Evolutionary conservation across 2,329 filamentous ascomycete species (phyloP).

Genomic region (Xylariaceae sp.): DNA sequence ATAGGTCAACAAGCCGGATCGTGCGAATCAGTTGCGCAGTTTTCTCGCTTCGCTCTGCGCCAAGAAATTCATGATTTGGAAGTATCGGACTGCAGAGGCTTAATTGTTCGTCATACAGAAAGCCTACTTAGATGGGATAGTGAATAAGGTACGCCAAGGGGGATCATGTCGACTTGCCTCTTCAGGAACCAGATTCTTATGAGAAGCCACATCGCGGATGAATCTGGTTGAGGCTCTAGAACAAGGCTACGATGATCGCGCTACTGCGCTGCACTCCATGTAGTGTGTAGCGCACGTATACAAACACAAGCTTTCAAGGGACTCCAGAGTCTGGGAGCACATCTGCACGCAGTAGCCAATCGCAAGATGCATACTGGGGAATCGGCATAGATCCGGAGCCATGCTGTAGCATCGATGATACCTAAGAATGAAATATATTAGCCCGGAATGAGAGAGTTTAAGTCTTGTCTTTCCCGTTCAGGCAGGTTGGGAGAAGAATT

Average conservation of each 20-base stretch:
- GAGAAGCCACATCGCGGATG: constrained; percentile 6
- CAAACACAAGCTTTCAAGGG: constrained; percentile 1
- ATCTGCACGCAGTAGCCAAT: constrained; percentile 20
- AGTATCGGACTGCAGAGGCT: constrained; percentile 17
- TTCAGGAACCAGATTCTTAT: constrained; percentile 13
- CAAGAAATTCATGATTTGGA: constrained; percentile 23
- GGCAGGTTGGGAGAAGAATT: constrained; percentile 26
- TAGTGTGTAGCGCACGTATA: constrained; percentile 8
- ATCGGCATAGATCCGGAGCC: not conserved
- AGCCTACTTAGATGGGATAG: constrained; percentile 16
- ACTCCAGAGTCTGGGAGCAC: not conserved
- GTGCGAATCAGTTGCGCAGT: constrained; percentile 10
- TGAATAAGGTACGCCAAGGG: constrained; percentile 19
- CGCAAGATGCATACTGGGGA: not conserved
- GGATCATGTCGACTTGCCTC: constrained; percentile 16
- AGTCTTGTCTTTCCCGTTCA: constrained; percentile 22
- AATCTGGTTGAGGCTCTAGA: constrained; percentile 19
- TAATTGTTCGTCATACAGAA: constrained; percentile 15
- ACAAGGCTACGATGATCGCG: constrained; percentile 16
- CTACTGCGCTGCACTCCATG: constrained; percentile 8
- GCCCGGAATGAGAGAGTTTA: constrained; percentile 17
- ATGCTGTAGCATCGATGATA: constrained; percentile 14
- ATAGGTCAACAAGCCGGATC: constrained; percentile 14
- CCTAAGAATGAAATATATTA: constrained; percentile 11
- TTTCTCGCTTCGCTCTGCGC: constrained; percentile 1